phyloP scores from a whole-genome alignment of 768 basidiomycete species.

The Serendipita sp. region DNA sequence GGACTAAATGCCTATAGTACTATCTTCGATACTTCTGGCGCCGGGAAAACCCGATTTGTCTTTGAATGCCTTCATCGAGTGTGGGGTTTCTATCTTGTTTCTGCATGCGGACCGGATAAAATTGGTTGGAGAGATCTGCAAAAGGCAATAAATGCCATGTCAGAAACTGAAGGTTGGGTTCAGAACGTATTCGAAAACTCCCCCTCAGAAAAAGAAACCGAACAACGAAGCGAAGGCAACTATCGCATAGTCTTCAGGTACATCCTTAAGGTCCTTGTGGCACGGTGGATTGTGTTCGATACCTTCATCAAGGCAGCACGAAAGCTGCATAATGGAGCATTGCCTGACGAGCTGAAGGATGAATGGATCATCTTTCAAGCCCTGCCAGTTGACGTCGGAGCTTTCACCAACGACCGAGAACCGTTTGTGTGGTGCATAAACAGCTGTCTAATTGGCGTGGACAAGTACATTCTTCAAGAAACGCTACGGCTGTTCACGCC shows the following conservation, averaged over 20 bases:
- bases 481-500: background rate
- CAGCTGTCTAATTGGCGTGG: background rate
- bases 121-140: background rate
- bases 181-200: background rate
- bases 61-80: background rate
- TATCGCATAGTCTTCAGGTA: background rate
- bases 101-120: slow-evolving; percentile 12
- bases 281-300: background rate
- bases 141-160: background rate
- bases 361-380: background rate
- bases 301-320: background rate
- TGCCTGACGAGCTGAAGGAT: background rate
- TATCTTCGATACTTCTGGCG: slow-evolving; percentile 3
- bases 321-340: background rate
- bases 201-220: background rate
- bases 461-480: background rate
- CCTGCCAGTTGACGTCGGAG: background rate
- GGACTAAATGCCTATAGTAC: background rate
- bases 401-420: background rate
- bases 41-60: slow-evolving; percentile 7
- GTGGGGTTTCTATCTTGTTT: slow-evolving; percentile 8
- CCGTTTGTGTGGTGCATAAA: background rate
- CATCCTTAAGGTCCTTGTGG: background rate
- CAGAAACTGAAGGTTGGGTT: background rate
- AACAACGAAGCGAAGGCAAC: background rate